Evolutionary conservation across 306 rosid species (phyloP).

Genomic region (Corylus avellana): DNA sequence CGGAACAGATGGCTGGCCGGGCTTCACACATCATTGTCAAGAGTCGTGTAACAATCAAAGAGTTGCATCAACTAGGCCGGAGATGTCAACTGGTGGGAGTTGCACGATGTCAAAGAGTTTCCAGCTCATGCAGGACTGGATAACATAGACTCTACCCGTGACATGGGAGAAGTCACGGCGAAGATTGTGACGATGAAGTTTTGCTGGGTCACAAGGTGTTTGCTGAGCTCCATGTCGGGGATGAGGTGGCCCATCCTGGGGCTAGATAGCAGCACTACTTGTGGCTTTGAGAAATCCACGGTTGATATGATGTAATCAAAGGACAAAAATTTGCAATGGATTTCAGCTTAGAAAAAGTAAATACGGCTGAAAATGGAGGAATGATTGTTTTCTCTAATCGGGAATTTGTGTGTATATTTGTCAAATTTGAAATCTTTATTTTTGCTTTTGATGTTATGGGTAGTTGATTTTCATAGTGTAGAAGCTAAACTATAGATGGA

Average conservation of each 20-base stretch:
- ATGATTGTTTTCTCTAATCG: too few species aligned
- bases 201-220: conserved; percentile 32
- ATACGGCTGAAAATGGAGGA: too few species aligned
- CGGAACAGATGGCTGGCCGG: not conserved
- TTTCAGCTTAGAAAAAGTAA: too few species aligned
- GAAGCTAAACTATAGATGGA: not conserved
- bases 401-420: not conserved
- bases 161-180: conserved; percentile 32
- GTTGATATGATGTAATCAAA: not conserved
- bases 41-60: conserved; percentile 2
- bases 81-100: conserved; percentile 31
- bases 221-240: conserved; percentile 47
- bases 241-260: conserved; percentile 64
- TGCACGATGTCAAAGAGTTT: conserved; percentile 31
- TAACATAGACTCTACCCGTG: conserved; percentile 25
- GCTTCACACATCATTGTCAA: conserved; percentile 4
- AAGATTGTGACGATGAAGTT: conserved; percentile 42
- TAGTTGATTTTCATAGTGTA: not conserved
- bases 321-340: too few species aligned
- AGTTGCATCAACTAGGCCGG: conserved; percentile 11
- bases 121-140: conserved; percentile 22
- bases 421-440: too few species aligned
- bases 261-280: conserved; percentile 44
- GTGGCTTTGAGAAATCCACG: conserved; percentile 27
- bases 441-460: not conserved